Base-by-base conservation (phyloP, 495 filamentous ascomycete species). In the Daldinia childiae region DNA sequence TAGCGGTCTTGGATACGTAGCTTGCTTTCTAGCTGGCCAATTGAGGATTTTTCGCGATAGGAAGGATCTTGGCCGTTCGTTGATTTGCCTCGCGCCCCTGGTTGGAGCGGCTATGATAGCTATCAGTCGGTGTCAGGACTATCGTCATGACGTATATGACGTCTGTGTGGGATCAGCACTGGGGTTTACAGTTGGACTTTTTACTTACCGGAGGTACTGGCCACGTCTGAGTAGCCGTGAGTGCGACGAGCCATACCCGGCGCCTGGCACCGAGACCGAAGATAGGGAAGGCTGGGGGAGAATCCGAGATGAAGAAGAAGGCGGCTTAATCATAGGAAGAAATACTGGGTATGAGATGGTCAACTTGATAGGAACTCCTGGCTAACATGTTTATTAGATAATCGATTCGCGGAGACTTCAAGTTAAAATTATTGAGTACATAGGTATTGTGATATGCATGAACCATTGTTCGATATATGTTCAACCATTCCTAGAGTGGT, bases 101-200 rank as follows among this genome's bases (percentile, higher is more conserved):
- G 72, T 98, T 1, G 93, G 91, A 27, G 96, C 96, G 6, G 82
- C 90, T 4, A 79, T 98, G 83, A 93, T 98, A 69, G 94, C 94
- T 9, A 92, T 97, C 51, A 95, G 91, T n/a, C 87, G 95, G 6
- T 89, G 92, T 56, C 90, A 97, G 76, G 95, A 99, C 77, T 99
- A 99, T 76, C 82, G 95, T 27, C 95, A 99, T 71, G 96, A 98
- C 77, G 91, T 96, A 4, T 97, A 90, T 56, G 95, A 99, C 81
- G 96, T 99, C 19, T 91, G 88, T 26, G 82, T 83, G 15, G 95
- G 95, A 0, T 89, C 87, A 1, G 65, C 91, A 30, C 82, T 99
- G 12, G 95, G 95, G 1, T 85, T 90, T 68, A 76, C 82, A 6
- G 82, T 98, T 9, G 89, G 92, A 17, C 91, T 91, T 74, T 96